Evolutionary conservation across 139 green algal genomes (phyloP).

Genomic region (Tetraselmis chui): DNA sequence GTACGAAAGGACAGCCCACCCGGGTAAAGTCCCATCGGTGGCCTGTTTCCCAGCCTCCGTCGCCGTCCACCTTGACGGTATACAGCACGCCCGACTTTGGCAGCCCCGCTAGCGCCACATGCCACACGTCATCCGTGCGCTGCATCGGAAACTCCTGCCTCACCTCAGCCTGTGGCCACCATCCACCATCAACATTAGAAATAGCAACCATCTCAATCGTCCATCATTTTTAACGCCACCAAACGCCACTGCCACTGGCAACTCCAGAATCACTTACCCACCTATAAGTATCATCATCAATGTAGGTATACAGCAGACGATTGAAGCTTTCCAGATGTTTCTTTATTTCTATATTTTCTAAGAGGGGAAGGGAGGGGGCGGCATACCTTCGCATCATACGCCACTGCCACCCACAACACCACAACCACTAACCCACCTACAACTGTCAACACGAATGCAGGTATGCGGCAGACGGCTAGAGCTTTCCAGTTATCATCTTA

Average conservation of each 20-base stretch:
- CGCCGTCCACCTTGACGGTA: conserved; percentile 48
- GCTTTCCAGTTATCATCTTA: no score
- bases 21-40: conserved; percentile 47
- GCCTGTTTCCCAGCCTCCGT: conserved; percentile 71
- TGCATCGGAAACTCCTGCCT: conserved; percentile 4
- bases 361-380: no score
- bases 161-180: neutral
- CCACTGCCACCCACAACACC: no score
- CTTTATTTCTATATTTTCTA: no score
- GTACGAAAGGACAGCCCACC: no score
- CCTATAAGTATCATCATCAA: conserved; percentile 24
- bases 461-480: no score
- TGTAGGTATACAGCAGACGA: conserved; percentile 29
- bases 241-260: neutral
- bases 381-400: no score
- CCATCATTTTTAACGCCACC: neutral
- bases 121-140: conserved; percentile 60
- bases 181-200: neutral
- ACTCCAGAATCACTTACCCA: neutral
- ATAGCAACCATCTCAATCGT: conserved; percentile 2
- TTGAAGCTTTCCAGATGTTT: no score
- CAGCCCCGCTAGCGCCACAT: conserved; percentile 56
- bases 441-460: no score
- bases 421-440: no score
- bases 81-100: conserved; percentile 63